phyloP scores from a whole-genome alignment of 257 asterid species.

The Penstemon eatonii region DNA sequence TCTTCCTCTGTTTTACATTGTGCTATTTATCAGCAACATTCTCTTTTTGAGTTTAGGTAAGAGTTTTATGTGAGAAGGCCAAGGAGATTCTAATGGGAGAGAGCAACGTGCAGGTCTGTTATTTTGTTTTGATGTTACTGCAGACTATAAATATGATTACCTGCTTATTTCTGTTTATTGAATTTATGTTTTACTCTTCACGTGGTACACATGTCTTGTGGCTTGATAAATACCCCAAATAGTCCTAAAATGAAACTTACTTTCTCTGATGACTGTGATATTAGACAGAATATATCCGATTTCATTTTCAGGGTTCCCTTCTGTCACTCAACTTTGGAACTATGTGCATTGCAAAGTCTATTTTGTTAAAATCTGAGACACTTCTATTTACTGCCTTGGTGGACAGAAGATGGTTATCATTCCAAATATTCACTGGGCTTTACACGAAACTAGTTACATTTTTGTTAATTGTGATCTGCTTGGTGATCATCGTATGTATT shows the following conservation, averaged over 20 bases:
- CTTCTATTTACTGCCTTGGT: too few relatives aligned
- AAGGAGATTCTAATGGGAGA: slow-evolving; percentile 75
- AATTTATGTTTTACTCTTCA: slow-evolving; percentile 11
- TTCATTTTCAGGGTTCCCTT: not conserved
- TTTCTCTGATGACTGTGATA: not conserved
- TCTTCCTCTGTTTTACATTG: slow-evolving; percentile 5
- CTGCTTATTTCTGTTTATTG: slow-evolving; percentile 11
- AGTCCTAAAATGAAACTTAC: slow-evolving; percentile 6
- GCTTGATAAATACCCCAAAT: slow-evolving; percentile 11
- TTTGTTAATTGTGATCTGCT: not conserved
- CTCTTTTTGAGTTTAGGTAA: slow-evolving; percentile 44
- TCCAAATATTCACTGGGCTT: too few relatives aligned
- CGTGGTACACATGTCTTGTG: not conserved
- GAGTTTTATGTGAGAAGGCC: slow-evolving; percentile 72
- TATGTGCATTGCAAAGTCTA: not conserved
- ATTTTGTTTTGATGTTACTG: not conserved
- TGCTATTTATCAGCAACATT: slow-evolving; percentile 16
- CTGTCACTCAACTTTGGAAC: not conserved
- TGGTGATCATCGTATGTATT: not conserved
- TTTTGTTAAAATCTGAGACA: too few relatives aligned
- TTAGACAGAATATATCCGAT: not conserved
- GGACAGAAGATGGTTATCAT: too few relatives aligned
- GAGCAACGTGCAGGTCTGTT: slow-evolving; percentile 73
- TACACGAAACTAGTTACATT: too few relatives aligned
- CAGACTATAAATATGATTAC: not conserved